Conservation (phyloP, 1,284 basidiomycete genomes). For the Fomitiporia mediterranea region DNA sequence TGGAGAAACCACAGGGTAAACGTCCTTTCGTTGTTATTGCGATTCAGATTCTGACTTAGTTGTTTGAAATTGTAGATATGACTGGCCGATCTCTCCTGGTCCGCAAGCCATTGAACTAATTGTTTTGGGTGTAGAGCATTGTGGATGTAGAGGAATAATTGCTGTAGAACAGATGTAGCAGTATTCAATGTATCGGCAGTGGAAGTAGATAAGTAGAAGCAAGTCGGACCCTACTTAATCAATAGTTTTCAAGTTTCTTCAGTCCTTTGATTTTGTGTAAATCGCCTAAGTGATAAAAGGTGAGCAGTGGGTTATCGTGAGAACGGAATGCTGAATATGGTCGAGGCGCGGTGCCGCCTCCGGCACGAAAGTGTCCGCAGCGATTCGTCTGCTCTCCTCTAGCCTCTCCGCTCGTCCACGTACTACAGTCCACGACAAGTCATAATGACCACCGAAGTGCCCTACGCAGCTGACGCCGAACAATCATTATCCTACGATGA, state of each 20-base stretch:
- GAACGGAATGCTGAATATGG: neutral
- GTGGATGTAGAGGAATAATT: neutral
- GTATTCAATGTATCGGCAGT: neutral
- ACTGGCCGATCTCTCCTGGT: constrained; percentile 49
- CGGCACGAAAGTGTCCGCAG: neutral
- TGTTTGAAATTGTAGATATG: constrained; percentile 43
- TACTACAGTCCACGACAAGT: neutral
- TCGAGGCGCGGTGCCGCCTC: neutral
- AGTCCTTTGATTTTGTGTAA: neutral
- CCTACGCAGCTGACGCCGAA: constrained; percentile 94
- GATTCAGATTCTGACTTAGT: neutral
- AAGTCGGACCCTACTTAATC: neutral
- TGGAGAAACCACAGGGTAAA: constrained; percentile 56
- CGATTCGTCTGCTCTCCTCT: neutral
- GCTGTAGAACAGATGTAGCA: neutral
- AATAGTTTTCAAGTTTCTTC: neutral
- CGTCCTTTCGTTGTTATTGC: constrained; percentile 9
- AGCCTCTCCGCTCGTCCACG: neutral
- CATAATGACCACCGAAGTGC: constrained; percentile 62
- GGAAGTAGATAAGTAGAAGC: neutral
- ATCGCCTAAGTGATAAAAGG: neutral
- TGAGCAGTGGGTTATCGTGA: neutral
- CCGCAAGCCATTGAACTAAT: constrained; percentile 26
- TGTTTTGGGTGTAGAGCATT: neutral
- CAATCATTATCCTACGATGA: constrained; percentile 86